phyloP scores from a whole-genome alignment of 2,329 filamentous ascomycete genomes.

The Fusarium sp. region DNA sequence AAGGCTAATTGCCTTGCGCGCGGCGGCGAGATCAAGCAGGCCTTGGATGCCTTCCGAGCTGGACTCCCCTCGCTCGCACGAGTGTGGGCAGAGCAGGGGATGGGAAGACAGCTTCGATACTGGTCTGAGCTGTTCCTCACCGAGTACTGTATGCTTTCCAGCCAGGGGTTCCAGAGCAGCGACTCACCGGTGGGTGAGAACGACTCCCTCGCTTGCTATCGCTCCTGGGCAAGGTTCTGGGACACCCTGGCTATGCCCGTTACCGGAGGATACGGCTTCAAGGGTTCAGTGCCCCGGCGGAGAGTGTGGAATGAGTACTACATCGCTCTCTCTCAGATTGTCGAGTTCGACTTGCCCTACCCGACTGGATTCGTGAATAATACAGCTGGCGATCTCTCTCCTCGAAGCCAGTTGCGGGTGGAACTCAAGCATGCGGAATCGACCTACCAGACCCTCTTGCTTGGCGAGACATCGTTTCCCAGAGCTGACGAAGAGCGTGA shows the following conservation, averaged over 20 bases:
- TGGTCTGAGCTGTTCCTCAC: constrained; percentile 85
- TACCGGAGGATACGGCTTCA: constrained; percentile 68
- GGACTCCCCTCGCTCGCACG: constrained; percentile 72
- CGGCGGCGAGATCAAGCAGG: constrained; percentile 64
- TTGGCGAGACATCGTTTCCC: constrained; percentile 86
- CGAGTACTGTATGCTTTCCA: constrained; percentile 78
- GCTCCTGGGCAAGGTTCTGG: constrained; percentile 80
- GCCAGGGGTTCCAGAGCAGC: constrained; percentile 66
- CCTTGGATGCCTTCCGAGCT: constrained; percentile 74
- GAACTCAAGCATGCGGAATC: constrained; percentile 85
- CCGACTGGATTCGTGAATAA: constrained; percentile 60
- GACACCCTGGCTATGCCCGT: constrained; percentile 60
- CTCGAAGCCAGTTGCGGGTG: constrained; percentile 73
- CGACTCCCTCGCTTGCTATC: constrained; percentile 68
- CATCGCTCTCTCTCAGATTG: constrained; percentile 78
- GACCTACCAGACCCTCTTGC: constrained; percentile 81
- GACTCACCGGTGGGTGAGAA: constrained; percentile 63
- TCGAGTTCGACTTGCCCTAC: constrained; percentile 75
- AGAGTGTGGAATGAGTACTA: constrained; percentile 91
- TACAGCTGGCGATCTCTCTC: constrained; percentile 62
- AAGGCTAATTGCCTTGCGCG: constrained; percentile 73
- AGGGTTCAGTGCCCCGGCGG: constrained; percentile 70
- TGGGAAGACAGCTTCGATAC: constrained; percentile 75
- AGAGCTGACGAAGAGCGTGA: constrained; percentile 82
- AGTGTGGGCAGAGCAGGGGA: constrained; percentile 62